Conservation (phyloP, 2,329 filamentous ascomycete species). For the Alternaria gaisen region DNA sequence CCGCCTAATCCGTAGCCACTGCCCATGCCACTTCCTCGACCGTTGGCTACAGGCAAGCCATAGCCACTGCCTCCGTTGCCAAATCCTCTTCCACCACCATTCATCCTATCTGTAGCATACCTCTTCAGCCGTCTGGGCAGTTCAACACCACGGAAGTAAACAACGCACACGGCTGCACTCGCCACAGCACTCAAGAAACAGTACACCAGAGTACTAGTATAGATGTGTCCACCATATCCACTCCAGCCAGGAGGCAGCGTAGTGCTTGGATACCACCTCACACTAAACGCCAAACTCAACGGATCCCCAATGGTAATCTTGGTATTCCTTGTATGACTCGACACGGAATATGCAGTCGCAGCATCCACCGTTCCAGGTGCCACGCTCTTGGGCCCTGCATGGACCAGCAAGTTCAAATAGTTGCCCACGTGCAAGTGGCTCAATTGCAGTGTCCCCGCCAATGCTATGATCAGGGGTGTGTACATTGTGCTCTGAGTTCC, state of each 20-base stretch:
- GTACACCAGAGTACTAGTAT: conserved; percentile 60
- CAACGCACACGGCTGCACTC: conserved; percentile 61
- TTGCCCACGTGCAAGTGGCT: conserved; percentile 88
- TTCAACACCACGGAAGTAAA: conserved; percentile 64
- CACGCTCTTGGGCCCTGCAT: conserved; percentile 64
- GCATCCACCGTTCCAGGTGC: conserved; percentile 82
- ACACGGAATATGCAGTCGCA: conserved; percentile 85
- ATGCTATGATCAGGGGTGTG: conserved; percentile 85
- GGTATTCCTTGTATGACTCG: conserved; percentile 64
- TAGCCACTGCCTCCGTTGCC: conserved; percentile 39
- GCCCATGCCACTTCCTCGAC: conserved; percentile 51
- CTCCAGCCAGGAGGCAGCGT: conserved; percentile 68
- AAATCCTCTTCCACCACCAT: conserved; percentile 50
- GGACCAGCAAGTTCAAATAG: conserved; percentile 87
- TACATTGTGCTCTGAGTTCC: conserved; percentile 58
- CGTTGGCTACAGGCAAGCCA: conserved; percentile 45
- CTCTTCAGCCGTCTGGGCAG: conserved; percentile 61
- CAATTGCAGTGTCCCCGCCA: conserved; percentile 87
- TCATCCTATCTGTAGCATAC: conserved; percentile 64
- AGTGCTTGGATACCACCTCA: conserved; percentile 86
- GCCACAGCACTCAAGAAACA: conserved; percentile 58
- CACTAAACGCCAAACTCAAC: conserved; percentile 78
- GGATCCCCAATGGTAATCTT: conserved; percentile 88
- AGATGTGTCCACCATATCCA: conserved; percentile 61
- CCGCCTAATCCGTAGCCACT: conserved; percentile 53